Base-by-base conservation (phyloP, 1,139 yeast species). In the Suhomyces bolitotheri region DNA sequence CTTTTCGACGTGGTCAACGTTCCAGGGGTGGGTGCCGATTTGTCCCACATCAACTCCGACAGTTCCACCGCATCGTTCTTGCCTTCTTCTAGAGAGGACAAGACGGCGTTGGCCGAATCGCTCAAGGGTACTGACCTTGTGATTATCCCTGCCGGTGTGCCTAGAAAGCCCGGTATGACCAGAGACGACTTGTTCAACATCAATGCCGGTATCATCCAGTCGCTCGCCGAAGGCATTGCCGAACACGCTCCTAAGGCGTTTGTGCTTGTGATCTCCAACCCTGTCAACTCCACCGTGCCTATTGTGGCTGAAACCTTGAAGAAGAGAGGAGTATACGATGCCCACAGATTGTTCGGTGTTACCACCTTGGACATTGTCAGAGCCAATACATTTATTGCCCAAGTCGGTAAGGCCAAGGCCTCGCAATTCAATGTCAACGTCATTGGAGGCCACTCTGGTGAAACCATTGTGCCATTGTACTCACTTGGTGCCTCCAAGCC, bases 91-190 rank as follows among this genome's bases (percentile, higher is more conserved):
- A 69, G 58, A 53, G 96, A 88, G 56, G 80, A 82, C 56, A 82
- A 81, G 44, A 64, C 73, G 40, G 97, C 95, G 35, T 76, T 92
- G 57, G 77, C 80, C 52, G 66, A 68, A 40, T 87, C 97, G 35
- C 74, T 92, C 54, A 74, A 79, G 48, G 92, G 79, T 48, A 75
- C 96, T 34, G 94, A 92, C 57, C 80, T 92, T 49, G 95, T 92
- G 42, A 74, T 92, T 51, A 90, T 92, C 64, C 97, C 98, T 55
- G 98, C 98, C 41, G 98, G 98, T 71, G 96, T 92, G 40, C 98
- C 98, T 69, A 86, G 98, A 76, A 92, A 92, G 76, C 97, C 97
- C 49, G 97, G 97, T 61, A 90, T 90, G 97, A 89, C 97, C 56
- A 80, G 95, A 76, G 98, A 92, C 64, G 98, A 92, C 62, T 78